Percentiles rank a stretch among this genome's conserved stretches.
Conservation (phyloP, 768 basidiomycete genomes). For the Boletus reticuloceps region DNA sequence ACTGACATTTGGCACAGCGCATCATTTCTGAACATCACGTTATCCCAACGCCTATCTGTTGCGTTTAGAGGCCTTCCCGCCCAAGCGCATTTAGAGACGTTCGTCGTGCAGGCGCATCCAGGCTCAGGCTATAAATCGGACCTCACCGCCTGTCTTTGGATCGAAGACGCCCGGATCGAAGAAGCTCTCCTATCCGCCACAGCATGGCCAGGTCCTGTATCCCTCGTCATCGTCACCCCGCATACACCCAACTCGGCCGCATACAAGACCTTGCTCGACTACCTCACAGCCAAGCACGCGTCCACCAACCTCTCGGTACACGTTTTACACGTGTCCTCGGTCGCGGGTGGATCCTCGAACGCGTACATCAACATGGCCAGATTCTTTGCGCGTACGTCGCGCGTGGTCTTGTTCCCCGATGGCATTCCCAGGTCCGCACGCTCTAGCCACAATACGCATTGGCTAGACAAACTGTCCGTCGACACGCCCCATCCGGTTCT, state of each 20-base stretch:
- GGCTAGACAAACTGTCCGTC: conserved; percentile 12
- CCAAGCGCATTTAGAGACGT: conserved; percentile 35
- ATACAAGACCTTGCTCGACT: conserved; percentile 19
- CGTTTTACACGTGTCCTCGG: conserved; percentile 41
- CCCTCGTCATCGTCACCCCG: conserved; percentile 45
- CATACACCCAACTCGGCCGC: conserved; percentile 25
- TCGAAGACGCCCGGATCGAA: conserved; percentile 35
- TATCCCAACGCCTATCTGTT: conserved; percentile 35
- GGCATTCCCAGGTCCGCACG: conserved; percentile 26
- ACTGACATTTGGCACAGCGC: not conserved
- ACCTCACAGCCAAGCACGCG: conserved; percentile 3
- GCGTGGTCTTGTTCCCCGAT: conserved; percentile 53
- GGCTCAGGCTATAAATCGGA: not conserved
- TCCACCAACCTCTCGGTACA: conserved; percentile 41
- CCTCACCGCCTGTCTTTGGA: conserved; percentile 53
- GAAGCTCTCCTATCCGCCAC: conserved; percentile 35
- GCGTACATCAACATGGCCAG: conserved; percentile 61
- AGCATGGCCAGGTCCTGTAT: conserved; percentile 50
- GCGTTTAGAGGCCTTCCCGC: conserved; percentile 30
- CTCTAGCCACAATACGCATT: conserved; percentile 19
- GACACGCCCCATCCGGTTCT: conserved; percentile 25
- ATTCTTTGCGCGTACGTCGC: conserved; percentile 49
- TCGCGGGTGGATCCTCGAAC: conserved; percentile 44
- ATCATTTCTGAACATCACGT: conserved; percentile 24
- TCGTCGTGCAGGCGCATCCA: conserved; percentile 27